A percentile compares a stretch with the other conserved stretches of the same genome.
Evolutionary conservation across 164 flowering plant genomes (phyloP).

Genomic region (Chloranthus sessilifolius): DNA sequence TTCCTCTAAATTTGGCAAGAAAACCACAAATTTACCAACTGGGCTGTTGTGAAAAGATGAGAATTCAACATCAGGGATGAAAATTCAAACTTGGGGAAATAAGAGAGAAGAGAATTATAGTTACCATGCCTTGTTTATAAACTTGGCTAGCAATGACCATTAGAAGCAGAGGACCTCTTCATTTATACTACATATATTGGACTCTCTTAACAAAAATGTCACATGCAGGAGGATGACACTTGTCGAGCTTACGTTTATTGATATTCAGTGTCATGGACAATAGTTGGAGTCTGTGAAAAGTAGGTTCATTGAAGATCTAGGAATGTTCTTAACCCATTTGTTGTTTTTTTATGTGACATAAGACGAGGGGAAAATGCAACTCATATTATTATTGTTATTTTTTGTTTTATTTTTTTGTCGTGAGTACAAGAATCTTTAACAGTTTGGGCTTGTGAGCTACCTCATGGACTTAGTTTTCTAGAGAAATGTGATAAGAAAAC

Average conservation of each 20-base stretch:
- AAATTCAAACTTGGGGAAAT: background rate
- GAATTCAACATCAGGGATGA: conserved; percentile 6
- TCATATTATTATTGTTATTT: too few relatives aligned
- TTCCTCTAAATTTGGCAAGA: background rate
- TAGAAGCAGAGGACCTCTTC: conserved; percentile 16
- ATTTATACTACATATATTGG: conserved; percentile 26
- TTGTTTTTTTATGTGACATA: too few relatives aligned
- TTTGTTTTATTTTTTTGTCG: too few relatives aligned
- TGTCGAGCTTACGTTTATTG: conserved; percentile 27
- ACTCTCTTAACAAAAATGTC: background rate
- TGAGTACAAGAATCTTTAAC: background rate
- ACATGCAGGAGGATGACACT: conserved; percentile 19
- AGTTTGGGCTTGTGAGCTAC: background rate
- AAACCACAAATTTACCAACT: background rate
- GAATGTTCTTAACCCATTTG: background rate
- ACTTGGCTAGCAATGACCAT: conserved; percentile 14
- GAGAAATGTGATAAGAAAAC: too few relatives aligned
- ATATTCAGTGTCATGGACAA: conserved; percentile 12
- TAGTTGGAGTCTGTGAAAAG: conserved; percentile 16
- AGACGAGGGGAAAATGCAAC: too few relatives aligned
- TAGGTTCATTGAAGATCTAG: background rate
- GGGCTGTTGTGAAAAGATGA: conserved; percentile 13
- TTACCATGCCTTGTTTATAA: conserved; percentile 4
- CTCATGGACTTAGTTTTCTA: background rate
- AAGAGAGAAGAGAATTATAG: conserved; percentile 1